Evolutionary conservation across 257 asterid species (phyloP).

Genomic region (Salvia miltiorrhiza): DNA sequence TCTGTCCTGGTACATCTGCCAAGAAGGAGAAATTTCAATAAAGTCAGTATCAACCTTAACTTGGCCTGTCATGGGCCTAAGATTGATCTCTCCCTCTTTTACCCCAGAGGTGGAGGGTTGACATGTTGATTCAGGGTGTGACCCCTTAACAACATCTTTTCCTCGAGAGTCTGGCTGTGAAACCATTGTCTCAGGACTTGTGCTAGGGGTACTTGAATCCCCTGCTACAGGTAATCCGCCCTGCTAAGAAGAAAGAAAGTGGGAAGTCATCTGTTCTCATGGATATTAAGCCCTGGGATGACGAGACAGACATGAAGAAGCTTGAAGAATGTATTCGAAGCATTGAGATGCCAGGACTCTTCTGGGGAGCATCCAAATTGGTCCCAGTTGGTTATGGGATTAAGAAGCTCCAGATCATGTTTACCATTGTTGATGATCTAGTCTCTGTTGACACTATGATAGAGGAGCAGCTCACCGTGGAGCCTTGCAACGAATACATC

Average conservation of each 20-base stretch:
- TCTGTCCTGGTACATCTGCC: too few species aligned
- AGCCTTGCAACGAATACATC: constrained; percentile 55
- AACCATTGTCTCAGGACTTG: too few species aligned
- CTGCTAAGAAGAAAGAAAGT: constrained; percentile 95
- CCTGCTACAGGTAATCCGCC: too few species aligned
- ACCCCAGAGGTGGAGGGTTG: too few species aligned
- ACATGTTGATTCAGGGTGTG: too few species aligned
- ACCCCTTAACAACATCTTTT: too few species aligned
- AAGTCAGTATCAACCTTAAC: too few species aligned
- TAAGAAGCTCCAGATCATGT: constrained; percentile 70
- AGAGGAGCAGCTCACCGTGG: constrained; percentile 56
- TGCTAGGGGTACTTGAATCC: too few species aligned
- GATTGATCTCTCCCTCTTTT: too few species aligned
- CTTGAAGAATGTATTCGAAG: constrained; percentile 83
- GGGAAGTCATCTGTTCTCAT: constrained; percentile 93
- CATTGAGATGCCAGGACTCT: constrained; percentile 65
- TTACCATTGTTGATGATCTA: constrained; percentile 64
- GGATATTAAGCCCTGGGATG: constrained; percentile 98
- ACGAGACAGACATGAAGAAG: constrained; percentile 95
- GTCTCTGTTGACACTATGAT: constrained; percentile 60
- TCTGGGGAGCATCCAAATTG: constrained; percentile 94
- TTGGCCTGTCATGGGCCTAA: too few species aligned
- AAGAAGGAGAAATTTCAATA: too few species aligned
- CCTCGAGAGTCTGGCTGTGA: too few species aligned
- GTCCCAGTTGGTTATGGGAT: constrained; percentile 72